phyloP scores from a whole-genome alignment of 148 eudicot species.

The Rhododendron williamsianum region DNA sequence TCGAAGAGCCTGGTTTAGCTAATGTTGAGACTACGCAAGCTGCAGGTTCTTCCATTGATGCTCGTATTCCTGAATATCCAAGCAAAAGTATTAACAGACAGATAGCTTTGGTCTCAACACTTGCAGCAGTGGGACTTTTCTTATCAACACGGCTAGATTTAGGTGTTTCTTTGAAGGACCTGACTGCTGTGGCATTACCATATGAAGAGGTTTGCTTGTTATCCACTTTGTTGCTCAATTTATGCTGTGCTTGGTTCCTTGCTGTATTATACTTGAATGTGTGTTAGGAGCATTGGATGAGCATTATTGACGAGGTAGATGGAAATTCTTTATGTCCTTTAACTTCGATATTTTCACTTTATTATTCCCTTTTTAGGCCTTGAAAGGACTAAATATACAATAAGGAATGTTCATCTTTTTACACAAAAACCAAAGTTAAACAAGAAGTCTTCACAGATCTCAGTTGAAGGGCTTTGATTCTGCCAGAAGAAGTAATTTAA shows the following conservation, averaged over 20 bases:
- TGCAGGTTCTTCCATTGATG: slow-evolving; percentile 30
- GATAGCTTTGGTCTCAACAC: slow-evolving; percentile 53
- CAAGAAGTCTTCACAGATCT: neutral
- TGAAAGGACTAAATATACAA: neutral
- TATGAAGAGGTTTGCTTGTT: slow-evolving; percentile 72
- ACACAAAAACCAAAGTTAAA: neutral
- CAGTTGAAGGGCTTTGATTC: neutral
- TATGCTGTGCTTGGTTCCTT: neutral
- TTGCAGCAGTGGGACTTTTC: slow-evolving; percentile 78
- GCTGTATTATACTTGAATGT: neutral
- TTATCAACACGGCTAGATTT: slow-evolving; percentile 61
- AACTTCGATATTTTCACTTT: neutral
- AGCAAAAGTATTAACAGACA: slow-evolving; percentile 51
- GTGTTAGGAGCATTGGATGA: neutral
- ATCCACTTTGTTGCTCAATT: neutral
- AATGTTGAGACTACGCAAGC: slow-evolving; percentile 25
- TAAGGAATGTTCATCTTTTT: neutral
- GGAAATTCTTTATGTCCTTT: neutral
- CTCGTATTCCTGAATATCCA: slow-evolving; percentile 55
- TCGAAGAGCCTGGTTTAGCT: slow-evolving; percentile 25
- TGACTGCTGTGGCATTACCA: slow-evolving; percentile 71
- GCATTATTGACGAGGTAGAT: neutral
- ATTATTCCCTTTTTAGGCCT: neutral
- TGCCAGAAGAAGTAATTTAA: neutral
- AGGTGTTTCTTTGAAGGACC: slow-evolving; percentile 81